phyloP scores from a whole-genome alignment of 2,329 filamentous ascomycete species.

The Chrysoporthe cubensis region DNA sequence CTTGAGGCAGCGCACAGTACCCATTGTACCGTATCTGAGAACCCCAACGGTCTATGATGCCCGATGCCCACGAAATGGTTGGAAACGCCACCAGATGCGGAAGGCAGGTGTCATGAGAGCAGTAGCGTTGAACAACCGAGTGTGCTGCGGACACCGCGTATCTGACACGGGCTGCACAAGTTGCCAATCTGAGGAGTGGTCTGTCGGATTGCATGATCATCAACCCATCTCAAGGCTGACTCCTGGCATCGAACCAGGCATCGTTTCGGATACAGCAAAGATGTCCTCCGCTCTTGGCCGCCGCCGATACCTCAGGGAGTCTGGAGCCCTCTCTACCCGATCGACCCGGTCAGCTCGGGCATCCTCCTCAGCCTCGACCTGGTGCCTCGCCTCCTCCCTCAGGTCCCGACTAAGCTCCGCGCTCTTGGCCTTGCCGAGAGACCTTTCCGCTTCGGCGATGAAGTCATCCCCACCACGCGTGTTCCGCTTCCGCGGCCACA shows the following conservation, averaged over 20 bases:
- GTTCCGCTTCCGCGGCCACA: slow-evolving; percentile 86
- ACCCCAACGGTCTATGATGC: too few relatives aligned
- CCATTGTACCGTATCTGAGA: too few relatives aligned
- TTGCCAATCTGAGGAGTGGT: neutral
- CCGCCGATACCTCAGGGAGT: slow-evolving; percentile 38
- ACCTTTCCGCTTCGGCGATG: slow-evolving; percentile 50
- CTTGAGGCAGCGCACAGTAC: neutral
- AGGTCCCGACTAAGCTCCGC: slow-evolving; percentile 56
- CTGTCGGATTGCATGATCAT: neutral
- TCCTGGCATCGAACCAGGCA: slow-evolving; percentile 35
- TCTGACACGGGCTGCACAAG: neutral
- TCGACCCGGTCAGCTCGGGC: slow-evolving; percentile 40
- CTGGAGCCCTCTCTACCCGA: slow-evolving; percentile 40
- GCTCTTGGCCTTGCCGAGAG: slow-evolving; percentile 57
- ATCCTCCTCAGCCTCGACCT: slow-evolving; percentile 49
- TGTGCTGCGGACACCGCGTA: neutral
- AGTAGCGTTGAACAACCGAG: neutral
- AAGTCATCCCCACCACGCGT: slow-evolving; percentile 72
- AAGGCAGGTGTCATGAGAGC: neutral
- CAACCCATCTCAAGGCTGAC: slow-evolving; percentile 30
- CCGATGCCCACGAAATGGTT: too few relatives aligned
- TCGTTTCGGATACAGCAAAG: slow-evolving; percentile 33
- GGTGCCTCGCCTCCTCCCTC: slow-evolving; percentile 54
- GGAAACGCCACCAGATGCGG: neutral
- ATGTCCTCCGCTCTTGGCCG: slow-evolving; percentile 36